Conservation (phyloP, 768 basidiomycete species). For the Mrakia blollopis region DNA sequence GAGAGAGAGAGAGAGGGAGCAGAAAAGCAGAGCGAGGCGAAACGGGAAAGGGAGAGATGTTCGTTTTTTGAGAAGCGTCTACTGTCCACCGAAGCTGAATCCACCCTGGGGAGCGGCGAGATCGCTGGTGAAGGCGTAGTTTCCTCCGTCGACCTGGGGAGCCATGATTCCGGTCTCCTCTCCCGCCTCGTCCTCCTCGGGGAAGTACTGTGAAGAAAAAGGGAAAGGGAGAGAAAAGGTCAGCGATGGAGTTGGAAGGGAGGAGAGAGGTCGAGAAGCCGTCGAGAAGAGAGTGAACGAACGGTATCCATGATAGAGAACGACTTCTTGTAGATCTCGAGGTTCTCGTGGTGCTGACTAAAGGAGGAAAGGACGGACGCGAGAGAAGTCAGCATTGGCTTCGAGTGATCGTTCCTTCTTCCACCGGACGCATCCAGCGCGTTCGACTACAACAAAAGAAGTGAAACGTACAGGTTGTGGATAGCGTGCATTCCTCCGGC, state of each 20-base stretch:
- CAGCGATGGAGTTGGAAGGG: slow-evolving; percentile 17
- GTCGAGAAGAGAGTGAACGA: slow-evolving; percentile 21
- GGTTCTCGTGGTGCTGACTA: slow-evolving; percentile 98
- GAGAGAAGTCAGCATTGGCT: not conserved
- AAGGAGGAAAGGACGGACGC: not conserved
- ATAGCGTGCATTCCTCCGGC: slow-evolving; percentile 77
- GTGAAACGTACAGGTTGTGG: slow-evolving; percentile 24
- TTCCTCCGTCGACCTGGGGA: slow-evolving; percentile 55
- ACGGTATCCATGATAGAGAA: slow-evolving; percentile 66
- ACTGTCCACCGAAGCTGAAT: slow-evolving; percentile 71
- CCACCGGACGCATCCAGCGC: no score
- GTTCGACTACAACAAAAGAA: not conserved
- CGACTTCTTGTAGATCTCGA: slow-evolving; percentile 99
- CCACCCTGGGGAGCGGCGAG: slow-evolving; percentile 88
- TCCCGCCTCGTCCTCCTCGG: slow-evolving; percentile 65
- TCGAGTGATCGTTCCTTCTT: not conserved
- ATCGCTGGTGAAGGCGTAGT: slow-evolving; percentile 67
- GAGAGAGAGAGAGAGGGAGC: not conserved
- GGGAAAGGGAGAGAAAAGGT: not conserved
- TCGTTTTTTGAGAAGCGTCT: not conserved
- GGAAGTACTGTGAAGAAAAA: slow-evolving; percentile 31
- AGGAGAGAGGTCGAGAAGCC: not conserved
- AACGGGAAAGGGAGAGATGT: not conserved
- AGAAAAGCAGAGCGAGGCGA: not conserved
- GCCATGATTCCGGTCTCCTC: slow-evolving; percentile 73